Evolutionary conservation across 1,284 basidiomycete genomes (phyloP), one percentile per base, ranked within the genome.

Genomic region (Fistulina hepatica): DNA sequence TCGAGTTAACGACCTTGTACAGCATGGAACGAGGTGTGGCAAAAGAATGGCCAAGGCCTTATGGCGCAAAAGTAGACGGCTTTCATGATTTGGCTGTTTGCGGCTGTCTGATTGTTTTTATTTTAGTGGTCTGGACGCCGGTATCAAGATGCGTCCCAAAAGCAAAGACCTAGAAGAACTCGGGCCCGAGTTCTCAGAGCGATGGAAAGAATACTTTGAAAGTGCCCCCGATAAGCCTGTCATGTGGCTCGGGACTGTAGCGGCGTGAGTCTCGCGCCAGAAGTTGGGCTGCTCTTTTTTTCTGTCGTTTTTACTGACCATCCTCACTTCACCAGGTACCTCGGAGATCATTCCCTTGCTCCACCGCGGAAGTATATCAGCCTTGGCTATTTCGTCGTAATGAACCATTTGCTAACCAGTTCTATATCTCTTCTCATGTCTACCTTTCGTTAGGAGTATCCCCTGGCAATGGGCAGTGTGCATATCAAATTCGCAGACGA

Each of bases 191-290:
- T 74, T 73, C 48, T 45, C 56, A 23, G 34, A 54, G 12, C 44
- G 58, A 2, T 73, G 69, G 70, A 48, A 63, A 23, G 46, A 53
- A 2, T 61, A 62, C 45, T 74, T 65, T 35, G 60, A 51, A 15
- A 50, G 58, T 7, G 56, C 56, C 1, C 67, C 65, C 1, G 72
- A 75, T 45, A 74, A 73, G 45, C 57, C 70, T 0, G 60, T 70
- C 8, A 45, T 64, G 12, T 60, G 58, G 50, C 44, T 68, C 3
- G 54, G 57, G n/a, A n/a, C n/a, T n/a, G n/a, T n/a, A n/a, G n/a
- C n/a, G n/a, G n/a, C n/a, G 5, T 39, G 19, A 7, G 11, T 32
- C 21, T n/a, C 26, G 7, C 10, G 13, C 27, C 51, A 7, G 33
- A 55, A 21, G 54, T 59, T 49, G 52, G 38, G 40, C 16, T 22